Conservation (phyloP, 2,329 filamentous ascomycete species). For the Verticillium zaregamsianum region DNA sequence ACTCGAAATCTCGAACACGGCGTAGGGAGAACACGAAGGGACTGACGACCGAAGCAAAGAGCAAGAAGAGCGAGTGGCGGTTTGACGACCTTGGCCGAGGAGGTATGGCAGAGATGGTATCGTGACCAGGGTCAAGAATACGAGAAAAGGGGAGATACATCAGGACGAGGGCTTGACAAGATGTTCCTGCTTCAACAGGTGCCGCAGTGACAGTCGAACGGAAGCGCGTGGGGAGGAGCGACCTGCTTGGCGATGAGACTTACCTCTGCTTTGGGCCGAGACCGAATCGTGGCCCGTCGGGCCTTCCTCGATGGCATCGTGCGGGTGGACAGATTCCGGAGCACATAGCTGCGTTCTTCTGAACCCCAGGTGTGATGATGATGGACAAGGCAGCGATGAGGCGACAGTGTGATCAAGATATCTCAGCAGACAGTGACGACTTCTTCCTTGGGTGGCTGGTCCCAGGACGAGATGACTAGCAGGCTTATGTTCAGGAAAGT, state of each 20-base stretch:
- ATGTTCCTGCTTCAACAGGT: neutral
- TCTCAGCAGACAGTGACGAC: neutral
- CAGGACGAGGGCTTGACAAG: neutral
- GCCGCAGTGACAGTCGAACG: neutral
- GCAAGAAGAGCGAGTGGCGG: neutral
- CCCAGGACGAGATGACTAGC: too few relatives aligned
- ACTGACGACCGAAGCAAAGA: neutral
- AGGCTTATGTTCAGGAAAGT: too few relatives aligned
- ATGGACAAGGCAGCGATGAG: neutral
- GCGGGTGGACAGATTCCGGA: neutral
- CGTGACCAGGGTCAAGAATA: neutral
- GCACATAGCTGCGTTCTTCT: neutral
- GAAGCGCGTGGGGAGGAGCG: neutral
- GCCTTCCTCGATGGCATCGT: neutral
- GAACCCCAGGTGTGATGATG: neutral
- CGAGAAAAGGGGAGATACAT: neutral
- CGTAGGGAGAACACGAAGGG: neutral
- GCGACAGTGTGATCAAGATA: neutral
- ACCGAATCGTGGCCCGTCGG: neutral
- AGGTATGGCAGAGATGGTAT: neutral
- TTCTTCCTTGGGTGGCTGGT: neutral
- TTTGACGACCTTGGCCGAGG: neutral
- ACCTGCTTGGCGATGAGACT: neutral
- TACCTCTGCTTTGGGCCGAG: neutral
- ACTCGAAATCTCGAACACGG: neutral